A percentile compares a stretch with the other conserved stretches of the same genome.
These are phyloP conservation scores for Clavariopsis aquatica DNA, from an alignment of 495 filamentous ascomycete species.

Conservation along the genomic window DNA sequence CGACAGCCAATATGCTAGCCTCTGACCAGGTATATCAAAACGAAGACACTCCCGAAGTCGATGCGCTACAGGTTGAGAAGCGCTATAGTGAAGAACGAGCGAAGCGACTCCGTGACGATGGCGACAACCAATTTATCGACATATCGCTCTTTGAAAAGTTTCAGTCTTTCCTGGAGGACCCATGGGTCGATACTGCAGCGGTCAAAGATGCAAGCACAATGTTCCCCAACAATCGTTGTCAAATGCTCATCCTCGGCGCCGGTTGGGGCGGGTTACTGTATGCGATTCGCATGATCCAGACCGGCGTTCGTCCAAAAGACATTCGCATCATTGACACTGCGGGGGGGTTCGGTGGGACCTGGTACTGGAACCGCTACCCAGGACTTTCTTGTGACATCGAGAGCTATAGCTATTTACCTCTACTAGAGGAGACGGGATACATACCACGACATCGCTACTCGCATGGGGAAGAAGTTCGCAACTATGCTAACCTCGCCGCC, in stretches of 20 bases:
- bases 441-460: constrained; percentile 54
- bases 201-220: constrained; percentile 41
- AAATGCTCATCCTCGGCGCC: constrained; percentile 47
- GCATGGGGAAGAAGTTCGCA: constrained; percentile 50
- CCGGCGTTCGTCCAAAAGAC: constrained; percentile 49
- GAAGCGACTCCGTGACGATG: constrained; percentile 32
- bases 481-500: constrained; percentile 49
- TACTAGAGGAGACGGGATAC: constrained; percentile 63
- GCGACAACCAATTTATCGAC: constrained; percentile 30
- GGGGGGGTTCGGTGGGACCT: constrained; percentile 57
- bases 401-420: constrained; percentile 55
- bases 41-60: constrained; percentile 5
- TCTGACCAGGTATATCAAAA: constrained; percentile 2
- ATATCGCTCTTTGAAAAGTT: constrained; percentile 22
- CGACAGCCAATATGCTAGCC: not conserved
- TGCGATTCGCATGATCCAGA: constrained; percentile 54
- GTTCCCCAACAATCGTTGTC: constrained; percentile 39
- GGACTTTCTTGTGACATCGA: constrained; percentile 56
- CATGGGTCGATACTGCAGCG: constrained; percentile 50
- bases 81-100: constrained; percentile 31
- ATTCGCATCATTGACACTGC: constrained; percentile 54
- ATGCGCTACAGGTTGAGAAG: constrained; percentile 7
- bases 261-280: constrained; percentile 54
- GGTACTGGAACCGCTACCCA: constrained; percentile 61
- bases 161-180: constrained; percentile 31